Base-by-base conservation (phyloP, 768 basidiomycete species). In the Pulveroboletus sp. region DNA sequence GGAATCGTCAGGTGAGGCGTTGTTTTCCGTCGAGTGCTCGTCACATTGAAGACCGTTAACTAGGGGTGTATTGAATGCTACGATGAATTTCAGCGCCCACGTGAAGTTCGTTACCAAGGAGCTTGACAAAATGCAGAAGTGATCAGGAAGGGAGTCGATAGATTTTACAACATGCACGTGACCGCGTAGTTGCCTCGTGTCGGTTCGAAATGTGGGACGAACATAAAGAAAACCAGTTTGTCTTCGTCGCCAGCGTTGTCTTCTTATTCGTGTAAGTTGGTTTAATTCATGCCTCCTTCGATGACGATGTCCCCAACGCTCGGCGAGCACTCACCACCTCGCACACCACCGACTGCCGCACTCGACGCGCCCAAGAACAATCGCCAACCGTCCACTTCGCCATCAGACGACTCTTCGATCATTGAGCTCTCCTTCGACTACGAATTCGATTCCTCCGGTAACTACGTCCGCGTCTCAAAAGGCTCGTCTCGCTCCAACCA, bases 61-160 rank as follows among this genome's bases (percentile, higher is more conserved):
- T 20, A 85, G 85, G 56, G 84, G 81, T 54, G 77, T 75, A 2
- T 61, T 82, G 29, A 83, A 81, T 49, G 71, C 81, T 1, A 81
- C 77, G 8, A 63, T 88, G 54, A 83, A 81, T 62, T 83, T 75
- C 61, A 75, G 70, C 24, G 83, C 79, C 0, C 89, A 92, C 56
- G 68, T 75, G 24, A 84, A 82, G 63, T 89, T 90, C 57, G 83
- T 89, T 7, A 75, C 77, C 32, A 81, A 81, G 61, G 83, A 82
- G 74, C 70, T 90, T 32, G 76, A 76, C 48, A 78, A 72, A 55
- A 64, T 84, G 43, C 39, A 68, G 55, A 54, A 53, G n/a, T n/a
- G n/a, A n/a, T n/a, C n/a, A n/a, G n/a, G n/a, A n/a, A n/a, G n/a
- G n/a, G n/a, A n/a, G n/a, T n/a, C n/a, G 27, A 29, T 29, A 29